Evolutionary conservation across 441 rosid species (phyloP).

Genomic region (Populus hybrid): DNA sequence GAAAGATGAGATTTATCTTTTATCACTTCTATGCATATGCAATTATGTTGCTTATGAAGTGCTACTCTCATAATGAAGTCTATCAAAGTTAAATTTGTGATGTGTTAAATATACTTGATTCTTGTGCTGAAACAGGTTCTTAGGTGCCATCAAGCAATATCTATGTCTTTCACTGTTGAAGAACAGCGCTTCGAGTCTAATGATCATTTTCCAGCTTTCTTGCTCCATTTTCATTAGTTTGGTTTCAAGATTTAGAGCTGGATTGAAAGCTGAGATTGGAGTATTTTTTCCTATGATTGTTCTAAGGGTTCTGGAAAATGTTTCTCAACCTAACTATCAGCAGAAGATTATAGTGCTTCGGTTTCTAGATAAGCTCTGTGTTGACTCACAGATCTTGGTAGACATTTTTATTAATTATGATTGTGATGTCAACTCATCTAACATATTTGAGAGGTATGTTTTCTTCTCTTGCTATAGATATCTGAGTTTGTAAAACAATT

Average conservation of each 20-base stretch:
- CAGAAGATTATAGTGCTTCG: constrained; percentile 99
- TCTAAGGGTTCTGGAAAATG: constrained; percentile 92
- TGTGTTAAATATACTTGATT: constrained; percentile 15
- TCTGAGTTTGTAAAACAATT: constrained; percentile 8
- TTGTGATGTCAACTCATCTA: constrained; percentile 97
- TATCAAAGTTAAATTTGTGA: constrained; percentile 7
- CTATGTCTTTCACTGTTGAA: constrained; percentile 88
- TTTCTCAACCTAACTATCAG: constrained; percentile 96
- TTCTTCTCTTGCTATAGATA: background rate
- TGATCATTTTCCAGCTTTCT: constrained; percentile 98
- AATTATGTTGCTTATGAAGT: background rate
- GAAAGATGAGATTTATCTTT: background rate
- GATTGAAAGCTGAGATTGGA: constrained; percentile 98
- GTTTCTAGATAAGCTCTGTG: constrained; percentile 88
- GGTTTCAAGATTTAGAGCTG: constrained; percentile 95
- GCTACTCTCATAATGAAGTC: background rate
- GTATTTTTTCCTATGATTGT: constrained; percentile 99
- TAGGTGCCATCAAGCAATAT: constrained; percentile 96
- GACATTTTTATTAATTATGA: constrained; percentile 98
- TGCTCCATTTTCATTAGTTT: constrained; percentile 96
- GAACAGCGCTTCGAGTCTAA: constrained; percentile 91
- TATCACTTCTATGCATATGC: background rate
- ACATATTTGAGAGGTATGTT: constrained; percentile 95
- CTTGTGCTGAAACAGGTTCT: constrained; percentile 67
- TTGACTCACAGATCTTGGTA: constrained; percentile 96